Base-by-base conservation (phyloP, 768 basidiomycete genomes). In the Xanthoconium stramineum region DNA sequence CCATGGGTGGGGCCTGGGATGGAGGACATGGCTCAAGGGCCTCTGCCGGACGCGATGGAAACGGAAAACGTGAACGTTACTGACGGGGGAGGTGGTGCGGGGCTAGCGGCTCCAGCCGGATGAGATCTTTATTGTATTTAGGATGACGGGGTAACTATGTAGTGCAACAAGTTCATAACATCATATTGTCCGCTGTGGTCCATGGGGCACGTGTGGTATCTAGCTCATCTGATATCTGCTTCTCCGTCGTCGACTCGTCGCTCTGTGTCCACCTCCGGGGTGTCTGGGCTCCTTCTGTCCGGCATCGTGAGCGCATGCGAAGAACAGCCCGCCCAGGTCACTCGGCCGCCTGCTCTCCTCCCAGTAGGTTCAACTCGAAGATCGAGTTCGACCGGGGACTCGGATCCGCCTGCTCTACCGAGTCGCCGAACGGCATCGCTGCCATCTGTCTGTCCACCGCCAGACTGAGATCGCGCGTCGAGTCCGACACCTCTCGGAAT, bases 361-460 rank as follows among this genome's bases (percentile, higher is more conserved):
- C 37, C 30, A 50, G n/a, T 20, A 15, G 38, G 30, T 20, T 19
- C 40, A 62, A 39, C 29, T 59, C 43, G 10, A 45, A 17, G n/a
- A 24, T 30, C 2, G 11, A 3, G 0, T 20, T 47, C 15, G 24
- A 46, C n/a, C 8, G 35, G 14, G 0, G 15, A 3, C 40, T 37
- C n/a, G 4, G 24, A 15, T 14, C 28, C 38, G 38, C 15, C 7
- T 7, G 3, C 8, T 35, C 47, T 1, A 1, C 19, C 37, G 37
- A 15, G 24, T 24, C 24, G 1, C 13, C 30, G 2, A n/a, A 17
- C 10, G 2, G 17, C 19, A 64, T 39, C 19, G 33, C 51, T 7
- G 53, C 56, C 12, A 65, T 14, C n/a, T 64, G 63, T 51, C 63
- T 24, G 10, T 29, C 40, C 20, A 62, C 32, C 29, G 62, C 48